Percentiles rank a stretch among this genome's conserved stretches.
These are phyloP conservation scores for Eucalyptus albens DNA, from an alignment of 345 rosid species.

Conservation along the genomic window DNA sequence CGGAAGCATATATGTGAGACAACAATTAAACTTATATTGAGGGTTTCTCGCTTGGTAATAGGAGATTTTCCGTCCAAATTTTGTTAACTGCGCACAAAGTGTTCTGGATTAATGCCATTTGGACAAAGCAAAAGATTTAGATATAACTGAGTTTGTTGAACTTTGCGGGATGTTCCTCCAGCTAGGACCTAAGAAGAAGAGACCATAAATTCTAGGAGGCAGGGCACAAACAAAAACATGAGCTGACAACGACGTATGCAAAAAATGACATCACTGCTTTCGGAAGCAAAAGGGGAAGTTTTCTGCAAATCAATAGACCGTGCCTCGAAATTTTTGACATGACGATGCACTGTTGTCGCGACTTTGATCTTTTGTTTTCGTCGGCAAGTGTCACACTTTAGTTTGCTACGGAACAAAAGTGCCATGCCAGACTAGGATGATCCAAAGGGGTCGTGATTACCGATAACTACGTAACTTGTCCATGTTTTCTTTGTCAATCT, in stretches of 20 bases:
- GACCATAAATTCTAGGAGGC: background rate
- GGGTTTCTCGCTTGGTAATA: background rate
- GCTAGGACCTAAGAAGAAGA: background rate
- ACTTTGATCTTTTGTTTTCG: background rate
- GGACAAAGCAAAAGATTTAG: background rate
- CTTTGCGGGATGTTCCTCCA: background rate
- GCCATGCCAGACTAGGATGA: background rate
- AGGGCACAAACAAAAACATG: background rate
- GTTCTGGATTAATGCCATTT: background rate
- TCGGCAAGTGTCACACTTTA: background rate
- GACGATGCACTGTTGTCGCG: background rate
- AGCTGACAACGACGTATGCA: background rate
- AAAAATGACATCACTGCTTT: background rate
- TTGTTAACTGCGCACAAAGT: background rate
- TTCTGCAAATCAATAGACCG: background rate
- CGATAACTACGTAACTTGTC: background rate
- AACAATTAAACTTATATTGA: background rate
- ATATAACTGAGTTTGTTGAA: background rate
- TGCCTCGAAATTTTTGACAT: background rate
- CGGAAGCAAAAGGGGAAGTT: background rate
- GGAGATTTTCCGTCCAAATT: background rate
- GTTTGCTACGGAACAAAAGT: background rate
- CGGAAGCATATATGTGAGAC: background rate
- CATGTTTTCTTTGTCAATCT: background rate
- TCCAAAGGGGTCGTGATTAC: background rate